phyloP scores from a whole-genome alignment of 2,329 filamentous ascomycete species.

The Botrytis sinoallii region DNA sequence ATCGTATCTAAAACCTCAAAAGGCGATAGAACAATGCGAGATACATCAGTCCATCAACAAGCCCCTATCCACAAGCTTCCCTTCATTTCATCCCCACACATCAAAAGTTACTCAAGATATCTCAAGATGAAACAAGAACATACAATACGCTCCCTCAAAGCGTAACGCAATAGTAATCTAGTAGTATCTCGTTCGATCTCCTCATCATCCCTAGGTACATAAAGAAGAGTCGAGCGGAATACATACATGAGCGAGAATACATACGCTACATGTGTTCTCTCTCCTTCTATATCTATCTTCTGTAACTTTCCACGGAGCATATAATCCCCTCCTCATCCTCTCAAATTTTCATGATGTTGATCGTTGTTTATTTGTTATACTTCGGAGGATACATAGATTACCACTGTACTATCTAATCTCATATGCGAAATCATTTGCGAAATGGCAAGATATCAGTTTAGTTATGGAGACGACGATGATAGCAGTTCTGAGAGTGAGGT shows the following conservation, averaged over 20 bases:
- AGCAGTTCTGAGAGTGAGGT: too few relatives aligned
- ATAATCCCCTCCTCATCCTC: background rate
- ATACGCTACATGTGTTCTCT: background rate
- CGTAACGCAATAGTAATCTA: background rate
- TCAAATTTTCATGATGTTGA: rapidly evolving
- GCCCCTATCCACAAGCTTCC: background rate
- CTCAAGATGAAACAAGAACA: background rate
- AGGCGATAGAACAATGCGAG: background rate
- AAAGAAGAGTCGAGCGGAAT: background rate
- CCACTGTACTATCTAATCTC: background rate
- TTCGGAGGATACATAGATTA: too few relatives aligned
- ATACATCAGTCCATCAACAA: background rate
- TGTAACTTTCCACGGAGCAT: background rate
- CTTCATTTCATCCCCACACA: background rate
- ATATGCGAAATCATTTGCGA: too few relatives aligned
- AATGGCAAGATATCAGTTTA: background rate
- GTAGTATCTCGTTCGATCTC: background rate
- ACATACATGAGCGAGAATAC: background rate
- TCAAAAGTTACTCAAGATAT: background rate
- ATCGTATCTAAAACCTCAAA: background rate
- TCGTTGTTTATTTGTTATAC: background rate
- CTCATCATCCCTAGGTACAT: background rate
- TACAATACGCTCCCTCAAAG: background rate
- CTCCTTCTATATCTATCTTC: background rate
- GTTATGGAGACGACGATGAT: background rate